These are phyloP conservation scores for Huntiella omanensis DNA, from an alignment of 2,329 filamentous ascomycete genomes.

Conservation along the genomic window DNA sequence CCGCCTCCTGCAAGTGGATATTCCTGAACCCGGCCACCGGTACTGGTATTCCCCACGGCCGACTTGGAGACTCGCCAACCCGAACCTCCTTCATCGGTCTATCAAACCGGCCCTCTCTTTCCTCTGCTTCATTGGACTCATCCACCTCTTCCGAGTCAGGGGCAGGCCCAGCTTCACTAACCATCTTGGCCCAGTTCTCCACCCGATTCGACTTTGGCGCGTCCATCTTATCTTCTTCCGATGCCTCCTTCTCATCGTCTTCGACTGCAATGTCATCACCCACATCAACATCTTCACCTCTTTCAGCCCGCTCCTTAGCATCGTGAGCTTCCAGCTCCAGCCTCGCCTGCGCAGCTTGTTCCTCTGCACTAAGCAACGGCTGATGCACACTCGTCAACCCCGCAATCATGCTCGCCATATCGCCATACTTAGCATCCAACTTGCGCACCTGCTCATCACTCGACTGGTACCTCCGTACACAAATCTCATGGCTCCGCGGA, in stretches of 20 bases:
- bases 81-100: slow-evolving; percentile 71
- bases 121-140: slow-evolving; percentile 26
- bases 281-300: neutral
- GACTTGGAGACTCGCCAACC: slow-evolving; percentile 82
- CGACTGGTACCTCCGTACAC: slow-evolving; percentile 73
- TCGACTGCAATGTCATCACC: slow-evolving; percentile 2
- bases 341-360: slow-evolving; percentile 13
- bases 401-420: slow-evolving; percentile 83
- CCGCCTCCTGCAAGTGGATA: neutral
- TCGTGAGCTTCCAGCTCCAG: slow-evolving; percentile 21
- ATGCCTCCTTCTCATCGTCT: slow-evolving; percentile 20
- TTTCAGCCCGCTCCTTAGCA: slow-evolving; percentile 10
- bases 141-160: slow-evolving; percentile 22
- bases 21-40: slow-evolving; percentile 28
- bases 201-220: slow-evolving; percentile 41
- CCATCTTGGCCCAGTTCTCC: slow-evolving; percentile 67
- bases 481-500: slow-evolving; percentile 82
- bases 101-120: slow-evolving; percentile 60
- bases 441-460: slow-evolving; percentile 72
- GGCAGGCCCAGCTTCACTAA: slow-evolving; percentile 27
- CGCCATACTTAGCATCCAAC: slow-evolving; percentile 86
- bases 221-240: neutral
- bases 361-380: slow-evolving; percentile 53
- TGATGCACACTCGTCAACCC: slow-evolving; percentile 76
- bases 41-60: slow-evolving; percentile 82